Evolutionary conservation across 225 moss, liverwort and hornwort species (phyloP).

Genomic region (Polytrichum formosum): DNA sequence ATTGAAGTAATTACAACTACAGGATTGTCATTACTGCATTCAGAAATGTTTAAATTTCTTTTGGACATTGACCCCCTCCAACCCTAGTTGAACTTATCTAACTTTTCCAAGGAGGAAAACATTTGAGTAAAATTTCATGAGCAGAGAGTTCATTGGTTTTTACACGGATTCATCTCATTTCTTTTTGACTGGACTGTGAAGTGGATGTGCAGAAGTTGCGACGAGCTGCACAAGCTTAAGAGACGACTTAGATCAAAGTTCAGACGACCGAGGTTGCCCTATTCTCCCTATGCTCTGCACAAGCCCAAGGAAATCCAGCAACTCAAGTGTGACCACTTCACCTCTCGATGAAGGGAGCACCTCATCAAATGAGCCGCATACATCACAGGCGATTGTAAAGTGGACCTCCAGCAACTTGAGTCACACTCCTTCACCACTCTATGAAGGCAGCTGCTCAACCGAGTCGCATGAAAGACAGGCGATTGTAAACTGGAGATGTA

Average conservation of each 20-base stretch:
- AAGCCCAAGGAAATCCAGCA: constrained; percentile 14
- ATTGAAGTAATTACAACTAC: no score
- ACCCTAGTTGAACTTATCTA: no score
- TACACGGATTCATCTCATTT: not conserved
- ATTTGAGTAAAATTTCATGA: not conserved
- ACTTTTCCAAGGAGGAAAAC: not conserved
- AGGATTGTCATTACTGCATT: no score
- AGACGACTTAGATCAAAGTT: constrained; percentile 42
- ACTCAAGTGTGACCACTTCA: constrained; percentile 10
- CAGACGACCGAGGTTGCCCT: constrained; percentile 16
- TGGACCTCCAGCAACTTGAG: constrained; percentile 4
- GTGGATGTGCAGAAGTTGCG: constrained; percentile 37
- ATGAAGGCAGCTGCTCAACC: constrained; percentile 22
- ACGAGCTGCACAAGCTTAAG: constrained; percentile 25
- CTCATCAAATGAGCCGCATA: constrained; percentile 13
- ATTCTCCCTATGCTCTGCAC: constrained; percentile 18
- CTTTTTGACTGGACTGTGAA: constrained; percentile 6
- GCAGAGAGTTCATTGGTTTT: not conserved
- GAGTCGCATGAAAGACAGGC: constrained; percentile 14
- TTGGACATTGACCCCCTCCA: no score
- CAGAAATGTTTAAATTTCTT: no score
- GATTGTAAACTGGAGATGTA: constrained; percentile 5
- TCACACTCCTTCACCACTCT: constrained; percentile 12
- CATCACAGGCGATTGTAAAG: constrained; percentile 7
- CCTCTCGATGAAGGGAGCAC: constrained; percentile 15